Conservation (phyloP, 192 early-diverging fungal species). For the Pecoramyces ruminantium region DNA sequence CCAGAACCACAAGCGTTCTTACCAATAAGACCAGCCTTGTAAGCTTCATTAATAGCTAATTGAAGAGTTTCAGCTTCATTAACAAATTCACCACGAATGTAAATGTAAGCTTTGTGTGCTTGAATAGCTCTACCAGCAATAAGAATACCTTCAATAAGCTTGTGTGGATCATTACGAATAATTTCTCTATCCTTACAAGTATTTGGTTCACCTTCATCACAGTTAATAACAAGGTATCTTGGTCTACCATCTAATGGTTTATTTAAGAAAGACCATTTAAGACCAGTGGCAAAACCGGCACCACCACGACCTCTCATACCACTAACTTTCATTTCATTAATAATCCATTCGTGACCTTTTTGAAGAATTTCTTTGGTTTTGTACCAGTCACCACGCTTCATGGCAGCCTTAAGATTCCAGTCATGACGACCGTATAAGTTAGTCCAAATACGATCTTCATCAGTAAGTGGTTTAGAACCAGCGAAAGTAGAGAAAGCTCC, state of each 20-base stretch:
- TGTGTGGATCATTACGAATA: slow-evolving; percentile 82
- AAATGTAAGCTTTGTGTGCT: slow-evolving; percentile 94
- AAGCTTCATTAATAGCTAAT: slow-evolving; percentile 89
- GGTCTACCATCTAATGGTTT: slow-evolving; percentile 63
- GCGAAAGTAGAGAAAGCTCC: not conserved
- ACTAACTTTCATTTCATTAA: slow-evolving; percentile 91
- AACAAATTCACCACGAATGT: slow-evolving; percentile 93
- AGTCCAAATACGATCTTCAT: slow-evolving; percentile 95
- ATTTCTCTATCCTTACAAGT: slow-evolving; percentile 99
- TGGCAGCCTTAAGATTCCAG: slow-evolving; percentile 68
- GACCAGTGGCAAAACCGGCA: slow-evolving; percentile 92
- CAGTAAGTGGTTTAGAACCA: slow-evolving; percentile 8
- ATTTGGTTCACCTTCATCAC: slow-evolving; percentile 96
- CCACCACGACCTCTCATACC: slow-evolving; percentile 89
- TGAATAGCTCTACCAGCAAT: slow-evolving; percentile 92
- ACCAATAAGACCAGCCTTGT: slow-evolving; percentile 93
- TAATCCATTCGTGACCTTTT: slow-evolving; percentile 94
- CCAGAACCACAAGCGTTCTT: slow-evolving; percentile 95
- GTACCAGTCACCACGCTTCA: slow-evolving; percentile 96
- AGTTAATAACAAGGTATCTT: slow-evolving; percentile 91
- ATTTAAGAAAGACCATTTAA: slow-evolving; percentile 99
- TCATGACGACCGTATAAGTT: slow-evolving; percentile 91
- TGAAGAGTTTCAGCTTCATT: slow-evolving; percentile 87
- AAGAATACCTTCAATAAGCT: slow-evolving; percentile 91
- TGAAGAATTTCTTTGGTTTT: slow-evolving; percentile 95